These are phyloP conservation scores for Paracorniculantispora psalliotae DNA, from an alignment of 2,329 filamentous ascomycete species.

Conservation along the genomic window DNA sequence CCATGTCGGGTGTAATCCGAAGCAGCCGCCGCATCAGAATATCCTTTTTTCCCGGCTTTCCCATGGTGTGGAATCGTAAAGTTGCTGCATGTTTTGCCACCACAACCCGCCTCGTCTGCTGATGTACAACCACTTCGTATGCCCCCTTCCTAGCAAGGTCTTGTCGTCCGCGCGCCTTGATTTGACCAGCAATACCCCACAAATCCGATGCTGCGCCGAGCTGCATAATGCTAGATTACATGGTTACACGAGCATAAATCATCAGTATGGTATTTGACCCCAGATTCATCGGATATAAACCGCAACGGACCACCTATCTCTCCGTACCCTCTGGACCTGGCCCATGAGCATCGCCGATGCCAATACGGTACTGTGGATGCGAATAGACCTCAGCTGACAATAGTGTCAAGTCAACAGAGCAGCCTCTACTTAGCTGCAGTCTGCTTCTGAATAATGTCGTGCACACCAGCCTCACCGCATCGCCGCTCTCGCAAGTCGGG, in stretches of 20 bases:
- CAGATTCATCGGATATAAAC: conserved; percentile 11
- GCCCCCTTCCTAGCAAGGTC: neutral
- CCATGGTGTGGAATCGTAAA: neutral
- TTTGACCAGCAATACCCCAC: neutral
- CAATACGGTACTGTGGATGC: neutral
- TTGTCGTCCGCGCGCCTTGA: neutral
- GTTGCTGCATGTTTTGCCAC: neutral
- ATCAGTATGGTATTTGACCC: neutral
- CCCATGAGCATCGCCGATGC: neutral
- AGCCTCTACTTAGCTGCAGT: neutral
- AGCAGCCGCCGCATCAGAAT: neutral
- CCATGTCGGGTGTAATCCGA: neutral
- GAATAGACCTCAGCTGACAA: neutral
- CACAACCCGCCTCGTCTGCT: neutral
- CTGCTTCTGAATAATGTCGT: neutral
- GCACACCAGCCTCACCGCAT: neutral
- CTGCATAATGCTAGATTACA: conserved; percentile 10
- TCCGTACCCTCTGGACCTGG: neutral
- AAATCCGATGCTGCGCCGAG: conserved; percentile 1
- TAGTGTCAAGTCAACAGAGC: neutral
- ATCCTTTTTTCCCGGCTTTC: neutral
- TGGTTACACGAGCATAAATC: neutral
- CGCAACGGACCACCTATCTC: neutral
- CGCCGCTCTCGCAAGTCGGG: neutral
- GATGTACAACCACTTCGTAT: neutral